phyloP scores from a whole-genome alignment of 306 rosid species.

The Vicia sativa region DNA sequence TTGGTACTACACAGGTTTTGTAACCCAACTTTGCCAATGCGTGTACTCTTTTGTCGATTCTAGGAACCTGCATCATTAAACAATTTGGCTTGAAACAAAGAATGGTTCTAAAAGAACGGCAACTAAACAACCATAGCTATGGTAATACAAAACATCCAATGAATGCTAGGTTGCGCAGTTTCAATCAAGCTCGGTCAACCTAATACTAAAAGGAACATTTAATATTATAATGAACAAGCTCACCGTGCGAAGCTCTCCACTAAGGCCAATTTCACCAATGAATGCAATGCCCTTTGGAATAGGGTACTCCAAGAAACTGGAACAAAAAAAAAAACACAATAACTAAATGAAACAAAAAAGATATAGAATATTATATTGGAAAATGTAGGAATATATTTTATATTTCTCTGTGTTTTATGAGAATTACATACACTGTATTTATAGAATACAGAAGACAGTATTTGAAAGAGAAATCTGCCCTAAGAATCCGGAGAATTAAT shows the following conservation, averaged over 20 bases:
- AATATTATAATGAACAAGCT: constrained; percentile 38
- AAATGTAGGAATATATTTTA: no score
- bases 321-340: neutral
- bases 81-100: constrained; percentile 25
- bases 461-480: no score
- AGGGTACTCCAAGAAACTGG: constrained; percentile 89
- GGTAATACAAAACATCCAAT: no score
- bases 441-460: no score
- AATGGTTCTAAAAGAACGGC: neutral
- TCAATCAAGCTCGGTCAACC: no score
- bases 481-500: no score
- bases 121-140: no score
- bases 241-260: constrained; percentile 94
- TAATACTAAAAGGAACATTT: neutral
- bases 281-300: constrained; percentile 78
- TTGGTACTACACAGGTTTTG: constrained; percentile 66
- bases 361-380: neutral
- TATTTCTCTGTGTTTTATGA: no score
- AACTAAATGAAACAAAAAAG: constrained; percentile 13
- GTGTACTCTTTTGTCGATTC: constrained; percentile 80
- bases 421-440: no score
- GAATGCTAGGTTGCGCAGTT: no score
- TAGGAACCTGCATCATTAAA: constrained; percentile 63
- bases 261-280: constrained; percentile 92
- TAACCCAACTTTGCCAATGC: constrained; percentile 81